Conservation (phyloP, 1,284 basidiomycete genomes). For the Phenoliferia sp. region DNA sequence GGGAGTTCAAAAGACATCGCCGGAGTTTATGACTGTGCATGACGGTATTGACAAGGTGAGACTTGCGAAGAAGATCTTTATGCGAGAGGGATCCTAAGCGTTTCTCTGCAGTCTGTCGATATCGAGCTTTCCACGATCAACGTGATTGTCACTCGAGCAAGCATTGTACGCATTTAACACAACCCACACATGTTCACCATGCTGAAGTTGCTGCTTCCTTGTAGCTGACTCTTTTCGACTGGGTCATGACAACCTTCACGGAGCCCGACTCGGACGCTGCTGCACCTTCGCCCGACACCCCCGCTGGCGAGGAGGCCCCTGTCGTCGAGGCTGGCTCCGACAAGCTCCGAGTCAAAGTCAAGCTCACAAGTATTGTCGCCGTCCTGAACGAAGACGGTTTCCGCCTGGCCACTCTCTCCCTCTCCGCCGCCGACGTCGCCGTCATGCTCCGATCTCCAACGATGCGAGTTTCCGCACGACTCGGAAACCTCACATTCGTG, state of each 20-base stretch:
- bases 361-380: constrained; percentile 81
- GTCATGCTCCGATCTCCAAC: constrained; percentile 70
- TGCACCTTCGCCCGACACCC: constrained; percentile 2
- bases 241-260: constrained; percentile 95
- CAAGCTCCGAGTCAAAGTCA: constrained; percentile 78
- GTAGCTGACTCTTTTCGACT: constrained; percentile 82
- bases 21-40: constrained; percentile 76
- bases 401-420: constrained; percentile 75
- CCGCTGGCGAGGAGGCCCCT: neutral
- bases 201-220: neutral
- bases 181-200: neutral
- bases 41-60: constrained; percentile 66
- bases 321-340: constrained; percentile 39
- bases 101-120: constrained; percentile 66
- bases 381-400: constrained; percentile 71
- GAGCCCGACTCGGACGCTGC: constrained; percentile 46
- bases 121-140: constrained; percentile 89
- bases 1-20: constrained; percentile 75
- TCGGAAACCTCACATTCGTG: constrained; percentile 78
- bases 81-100: neutral
- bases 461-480: constrained; percentile 72
- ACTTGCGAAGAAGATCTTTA: neutral
- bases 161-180: constrained; percentile 50
- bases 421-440: constrained; percentile 86
- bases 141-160: constrained; percentile 83